Conservation (phyloP, 305 asterid species). For the Fraxinus velutina region DNA sequence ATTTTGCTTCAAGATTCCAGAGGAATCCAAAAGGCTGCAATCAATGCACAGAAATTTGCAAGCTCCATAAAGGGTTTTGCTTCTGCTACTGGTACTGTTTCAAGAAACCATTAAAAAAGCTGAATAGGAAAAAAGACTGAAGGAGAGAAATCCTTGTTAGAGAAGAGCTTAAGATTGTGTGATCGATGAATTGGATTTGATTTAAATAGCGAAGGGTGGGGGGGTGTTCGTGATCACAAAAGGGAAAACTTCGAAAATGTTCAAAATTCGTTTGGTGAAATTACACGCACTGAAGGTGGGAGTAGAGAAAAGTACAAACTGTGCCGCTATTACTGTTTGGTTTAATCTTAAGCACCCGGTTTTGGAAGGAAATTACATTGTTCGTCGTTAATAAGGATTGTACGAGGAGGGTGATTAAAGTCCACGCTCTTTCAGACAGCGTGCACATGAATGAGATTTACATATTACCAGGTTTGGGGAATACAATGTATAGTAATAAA, state of each 20-base stretch:
- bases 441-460: not conserved
- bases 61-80: too few relatives aligned
- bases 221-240: not conserved
- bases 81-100: constrained; percentile 8
- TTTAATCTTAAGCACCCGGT: not conserved
- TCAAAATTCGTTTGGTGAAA: not conserved
- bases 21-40: too few relatives aligned
- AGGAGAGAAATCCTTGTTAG: constrained; percentile 15
- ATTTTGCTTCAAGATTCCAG: too few relatives aligned
- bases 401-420: not conserved
- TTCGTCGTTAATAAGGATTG: not conserved
- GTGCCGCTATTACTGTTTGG: not conserved
- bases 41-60: too few relatives aligned
- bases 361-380: not conserved
- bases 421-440: not conserved
- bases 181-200: constrained; percentile 21
- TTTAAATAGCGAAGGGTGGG: not conserved
- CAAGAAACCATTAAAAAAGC: constrained; percentile 19
- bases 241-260: constrained; percentile 18
- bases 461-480: not conserved
- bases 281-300: not conserved
- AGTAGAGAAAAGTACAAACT: not conserved
- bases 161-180: constrained; percentile 19
- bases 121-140: constrained; percentile 10
- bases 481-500: not conserved